phyloP scores from a whole-genome alignment of 2,329 filamentous ascomycete species.

The Coleophoma crateriformis region DNA sequence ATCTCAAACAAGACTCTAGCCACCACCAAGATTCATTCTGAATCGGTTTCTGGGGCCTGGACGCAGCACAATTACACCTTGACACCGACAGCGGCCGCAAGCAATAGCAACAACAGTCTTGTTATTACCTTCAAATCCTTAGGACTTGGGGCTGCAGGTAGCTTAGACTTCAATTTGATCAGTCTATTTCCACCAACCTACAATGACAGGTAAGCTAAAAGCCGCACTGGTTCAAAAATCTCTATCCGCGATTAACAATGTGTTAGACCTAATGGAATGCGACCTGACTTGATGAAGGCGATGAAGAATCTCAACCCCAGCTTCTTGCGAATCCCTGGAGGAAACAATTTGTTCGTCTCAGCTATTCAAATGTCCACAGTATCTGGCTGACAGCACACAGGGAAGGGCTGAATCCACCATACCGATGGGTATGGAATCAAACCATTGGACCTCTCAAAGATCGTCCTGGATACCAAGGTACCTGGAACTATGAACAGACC shows the following conservation, averaged over 20 bases:
- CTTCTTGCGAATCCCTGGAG: constrained; percentile 59
- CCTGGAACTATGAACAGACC: constrained; percentile 37
- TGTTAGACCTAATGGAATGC: constrained; percentile 43
- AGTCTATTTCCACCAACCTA: constrained; percentile 56
- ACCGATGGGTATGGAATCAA: constrained; percentile 30
- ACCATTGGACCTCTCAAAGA: constrained; percentile 33
- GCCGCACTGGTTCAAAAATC: not conserved
- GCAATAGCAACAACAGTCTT: constrained; percentile 44
- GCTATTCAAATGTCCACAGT: not conserved
- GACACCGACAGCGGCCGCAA: constrained; percentile 2
- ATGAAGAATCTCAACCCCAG: constrained; percentile 45
- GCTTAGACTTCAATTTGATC: constrained; percentile 51
- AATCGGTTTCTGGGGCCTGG: constrained; percentile 3
- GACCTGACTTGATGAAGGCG: constrained; percentile 47
- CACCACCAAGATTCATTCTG: constrained; percentile 2
- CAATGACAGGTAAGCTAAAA: constrained; percentile 36
- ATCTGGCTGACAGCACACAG: constrained; percentile 18
- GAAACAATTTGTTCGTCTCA: constrained; percentile 47
- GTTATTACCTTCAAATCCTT: constrained; percentile 42
- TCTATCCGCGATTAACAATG: not conserved
- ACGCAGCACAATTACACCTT: constrained; percentile 6
- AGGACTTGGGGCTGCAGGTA: constrained; percentile 22
- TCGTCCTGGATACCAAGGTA: constrained; percentile 29
- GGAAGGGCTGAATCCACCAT: constrained; percentile 18
- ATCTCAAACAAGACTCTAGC: not conserved